Conservation (phyloP, 495 filamentous ascomycete genomes). For the Talaromyces stipitatus region DNA sequence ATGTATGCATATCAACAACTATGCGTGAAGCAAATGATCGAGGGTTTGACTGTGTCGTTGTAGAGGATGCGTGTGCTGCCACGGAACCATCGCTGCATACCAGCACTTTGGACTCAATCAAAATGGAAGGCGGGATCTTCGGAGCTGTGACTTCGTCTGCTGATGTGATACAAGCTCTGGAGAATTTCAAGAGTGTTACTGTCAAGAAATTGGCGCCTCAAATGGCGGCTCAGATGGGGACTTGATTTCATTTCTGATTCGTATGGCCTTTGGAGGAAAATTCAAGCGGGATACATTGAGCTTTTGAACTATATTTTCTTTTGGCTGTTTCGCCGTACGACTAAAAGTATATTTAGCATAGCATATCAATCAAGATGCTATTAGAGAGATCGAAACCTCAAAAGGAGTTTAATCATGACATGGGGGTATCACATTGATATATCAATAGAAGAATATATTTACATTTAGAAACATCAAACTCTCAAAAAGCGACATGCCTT, state of each 20-base stretch:
- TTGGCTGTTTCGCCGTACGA: not conserved
- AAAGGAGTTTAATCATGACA: not conserved
- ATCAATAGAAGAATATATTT: not conserved
- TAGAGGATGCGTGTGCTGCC: slow-evolving; percentile 48
- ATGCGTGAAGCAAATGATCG: slow-evolving; percentile 67
- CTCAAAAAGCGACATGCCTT: not conserved
- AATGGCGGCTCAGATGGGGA: slow-evolving; percentile 13
- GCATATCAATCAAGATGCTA: not conserved
- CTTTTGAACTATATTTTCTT: not conserved
- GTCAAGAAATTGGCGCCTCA: slow-evolving; percentile 41
- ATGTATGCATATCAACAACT: slow-evolving; percentile 63
- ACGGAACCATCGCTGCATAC: slow-evolving; percentile 39
- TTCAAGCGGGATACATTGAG: not conserved
- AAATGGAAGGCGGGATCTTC: slow-evolving; percentile 54
- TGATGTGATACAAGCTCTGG: slow-evolving; percentile 43
- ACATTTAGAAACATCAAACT: not conserved
- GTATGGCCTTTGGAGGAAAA: not conserved
- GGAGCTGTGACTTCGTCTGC: slow-evolving; percentile 39
- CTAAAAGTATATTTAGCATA: not conserved
- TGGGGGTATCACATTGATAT: not conserved
- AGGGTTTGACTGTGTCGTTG: slow-evolving; percentile 60
- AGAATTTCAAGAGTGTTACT: slow-evolving; percentile 34
- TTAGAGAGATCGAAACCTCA: too few relatives aligned
- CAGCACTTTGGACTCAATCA: slow-evolving; percentile 43
- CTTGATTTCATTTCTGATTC: slow-evolving; percentile 7